Evolutionary conservation across 2,329 filamentous ascomycete genomes (phyloP).

Genomic region (Sarocladium strictum): DNA sequence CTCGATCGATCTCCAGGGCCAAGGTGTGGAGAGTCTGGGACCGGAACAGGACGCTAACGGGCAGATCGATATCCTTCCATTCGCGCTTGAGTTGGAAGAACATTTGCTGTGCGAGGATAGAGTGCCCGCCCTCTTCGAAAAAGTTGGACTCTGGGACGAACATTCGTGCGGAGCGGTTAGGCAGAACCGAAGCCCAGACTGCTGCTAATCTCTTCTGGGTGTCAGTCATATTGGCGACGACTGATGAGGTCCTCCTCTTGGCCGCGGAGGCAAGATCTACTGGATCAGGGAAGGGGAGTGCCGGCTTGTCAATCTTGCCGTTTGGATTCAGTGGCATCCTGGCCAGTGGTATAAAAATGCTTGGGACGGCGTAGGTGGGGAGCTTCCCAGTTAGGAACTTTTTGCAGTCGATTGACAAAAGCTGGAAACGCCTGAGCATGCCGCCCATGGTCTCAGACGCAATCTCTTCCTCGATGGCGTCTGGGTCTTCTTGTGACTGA

Average conservation of each 20-base stretch:
- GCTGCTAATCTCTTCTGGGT: slow-evolving; percentile 45
- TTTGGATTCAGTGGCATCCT: slow-evolving; percentile 67
- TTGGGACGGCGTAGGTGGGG: slow-evolving; percentile 28
- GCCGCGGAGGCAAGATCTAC: slow-evolving; percentile 48
- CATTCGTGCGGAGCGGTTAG: no score
- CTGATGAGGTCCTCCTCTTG: slow-evolving; percentile 24
- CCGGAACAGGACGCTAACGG: slow-evolving; percentile 28
- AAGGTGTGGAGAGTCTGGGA: slow-evolving; percentile 22
- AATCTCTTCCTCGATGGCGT: slow-evolving; percentile 47
- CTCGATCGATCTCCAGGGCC: slow-evolving; percentile 23
- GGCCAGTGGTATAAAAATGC: slow-evolving; percentile 25
- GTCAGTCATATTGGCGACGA: not conserved
- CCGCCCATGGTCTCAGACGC: slow-evolving; percentile 37
- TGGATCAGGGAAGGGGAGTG: slow-evolving; percentile 73
- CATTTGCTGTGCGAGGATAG: slow-evolving; percentile 62
- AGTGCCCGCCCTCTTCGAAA: slow-evolving; percentile 34
- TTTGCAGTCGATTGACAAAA: slow-evolving; percentile 45
- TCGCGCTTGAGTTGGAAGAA: slow-evolving; percentile 47
- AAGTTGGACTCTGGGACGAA: slow-evolving; percentile 39
- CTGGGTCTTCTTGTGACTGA: slow-evolving; percentile 38
- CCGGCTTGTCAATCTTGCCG: slow-evolving; percentile 74
- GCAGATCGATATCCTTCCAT: slow-evolving; percentile 21
- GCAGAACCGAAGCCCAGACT: slow-evolving; percentile 23
- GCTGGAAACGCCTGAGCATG: slow-evolving; percentile 38
- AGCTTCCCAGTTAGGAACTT: no score